Evolutionary conservation across 2,329 filamentous ascomycete genomes (phyloP), one percentile per base, ranked within the genome.

Genomic region (Cryoendolithus antarcticus): DNA sequence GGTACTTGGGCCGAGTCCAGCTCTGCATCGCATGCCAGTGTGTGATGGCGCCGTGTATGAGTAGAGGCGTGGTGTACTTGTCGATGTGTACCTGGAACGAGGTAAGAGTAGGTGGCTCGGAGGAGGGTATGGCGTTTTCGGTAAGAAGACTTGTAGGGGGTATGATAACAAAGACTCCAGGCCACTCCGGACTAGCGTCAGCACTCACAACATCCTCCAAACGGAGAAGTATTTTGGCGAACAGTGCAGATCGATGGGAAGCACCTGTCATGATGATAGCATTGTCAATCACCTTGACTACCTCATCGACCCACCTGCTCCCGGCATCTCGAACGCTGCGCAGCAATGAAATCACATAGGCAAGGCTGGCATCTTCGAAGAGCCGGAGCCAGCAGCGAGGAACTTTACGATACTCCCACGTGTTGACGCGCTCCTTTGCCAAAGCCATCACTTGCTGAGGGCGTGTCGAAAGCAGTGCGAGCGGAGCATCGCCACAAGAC

Each of bases 21-120:
- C 76, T 74, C 1, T 69, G 67, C n/a, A 81, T 60, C 0, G 89
- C 88, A 0, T 88, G 86, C 89, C 89, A 96, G 47, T 76, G 62
- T 0, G 69, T 58, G 2, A 83, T 68, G 1, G 79, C 63, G 37
- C 72, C 70, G 0, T 72, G 74, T 32, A 96, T 77, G 7, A 95
- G 67, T 3, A 93, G 48, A 0, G 89, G 86, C 10, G 39, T 47
- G 8, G 38, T 46, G 6, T 42, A 13, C 2, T 32, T 46, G 34
- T 49, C 42, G 8, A 60, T 41, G 30, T 57, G 53, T 4, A 38
- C 10, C 33, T 60, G 53, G 19, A 60, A 62, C 1, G 38, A 27
- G 24, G 24, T 27, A 27, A 27, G 24, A 27, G 24, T 27, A 27
- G 24, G 24, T 27, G 5, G 24, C 7, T 27, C 7, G 24, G 24